Evolutionary conservation across 345 rosid species (phyloP).

Genomic region (Draba incana): DNA sequence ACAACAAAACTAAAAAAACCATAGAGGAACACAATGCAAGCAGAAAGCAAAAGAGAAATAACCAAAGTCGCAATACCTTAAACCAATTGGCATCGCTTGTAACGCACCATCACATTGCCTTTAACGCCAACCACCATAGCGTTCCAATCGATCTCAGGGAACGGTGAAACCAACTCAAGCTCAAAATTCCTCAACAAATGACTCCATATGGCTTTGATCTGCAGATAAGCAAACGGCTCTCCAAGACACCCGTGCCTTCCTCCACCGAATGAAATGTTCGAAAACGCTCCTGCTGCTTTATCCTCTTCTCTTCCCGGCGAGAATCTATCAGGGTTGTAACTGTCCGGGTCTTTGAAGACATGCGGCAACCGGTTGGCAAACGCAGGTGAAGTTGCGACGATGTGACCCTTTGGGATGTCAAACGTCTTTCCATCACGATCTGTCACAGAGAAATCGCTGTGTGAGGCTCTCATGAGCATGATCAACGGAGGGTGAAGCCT

Average conservation of each 20-base stretch:
- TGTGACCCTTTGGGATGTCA: slow-evolving; percentile 95
- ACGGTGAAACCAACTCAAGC: slow-evolving; percentile 81
- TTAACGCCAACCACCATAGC: slow-evolving; percentile 99
- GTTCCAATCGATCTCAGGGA: slow-evolving; percentile 98
- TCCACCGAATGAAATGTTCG: slow-evolving; percentile 91
- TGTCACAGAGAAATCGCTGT: slow-evolving; percentile 81
- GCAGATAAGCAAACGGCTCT: slow-evolving; percentile 96
- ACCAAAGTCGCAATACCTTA: slow-evolving; percentile 22
- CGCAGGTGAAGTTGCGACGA: slow-evolving; percentile 93
- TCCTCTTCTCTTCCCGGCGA: slow-evolving; percentile 93
- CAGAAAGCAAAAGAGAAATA: not conserved
- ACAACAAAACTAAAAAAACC: slow-evolving; percentile 28
- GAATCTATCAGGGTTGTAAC: slow-evolving; percentile 84
- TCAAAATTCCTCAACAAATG: slow-evolving; percentile 94
- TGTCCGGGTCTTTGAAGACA: slow-evolving; percentile 77
- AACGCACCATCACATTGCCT: slow-evolving; percentile 92
- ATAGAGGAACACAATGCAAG: slow-evolving; percentile 23
- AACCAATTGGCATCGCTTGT: slow-evolving; percentile 58
- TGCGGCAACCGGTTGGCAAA: slow-evolving; percentile 92
- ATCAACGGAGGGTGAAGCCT: slow-evolving; percentile 96
- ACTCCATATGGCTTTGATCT: slow-evolving; percentile 99
- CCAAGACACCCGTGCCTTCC: slow-evolving; percentile 99
- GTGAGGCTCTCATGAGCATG: slow-evolving; percentile 84
- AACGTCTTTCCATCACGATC: slow-evolving; percentile 77
- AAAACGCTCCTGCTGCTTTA: slow-evolving; percentile 84